Evolutionary conservation across 306 rosid genomes (phyloP).

Genomic region (Geum urbanum): DNA sequence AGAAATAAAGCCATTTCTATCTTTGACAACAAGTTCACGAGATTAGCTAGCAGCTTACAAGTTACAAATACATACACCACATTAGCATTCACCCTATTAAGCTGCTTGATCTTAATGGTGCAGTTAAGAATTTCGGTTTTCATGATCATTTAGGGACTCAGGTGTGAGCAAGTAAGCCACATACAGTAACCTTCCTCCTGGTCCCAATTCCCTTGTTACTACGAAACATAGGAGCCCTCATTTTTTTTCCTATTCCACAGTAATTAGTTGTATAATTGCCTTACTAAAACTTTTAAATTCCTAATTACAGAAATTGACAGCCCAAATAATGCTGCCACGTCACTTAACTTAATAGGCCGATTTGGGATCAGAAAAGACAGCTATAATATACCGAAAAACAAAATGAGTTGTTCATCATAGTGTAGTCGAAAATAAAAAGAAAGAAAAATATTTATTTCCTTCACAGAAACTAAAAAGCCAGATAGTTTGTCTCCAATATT

Average conservation of each 20-base stretch:
- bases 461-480: neutral
- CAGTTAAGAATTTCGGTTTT: neutral
- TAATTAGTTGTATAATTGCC: neutral
- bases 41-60: neutral
- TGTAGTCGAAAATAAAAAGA: neutral
- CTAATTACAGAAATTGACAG: neutral
- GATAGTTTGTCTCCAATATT: neutral
- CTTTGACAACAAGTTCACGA: neutral
- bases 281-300: neutral
- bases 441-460: neutral
- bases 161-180: too few relatives aligned
- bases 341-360: constrained; percentile 21
- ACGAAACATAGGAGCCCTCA: neutral
- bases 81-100: neutral
- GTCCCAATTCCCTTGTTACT: neutral
- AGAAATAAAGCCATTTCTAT: neutral
- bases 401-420: constrained; percentile 16
- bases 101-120: neutral
- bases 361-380: constrained; percentile 39
- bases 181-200: neutral
- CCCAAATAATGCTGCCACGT: constrained; percentile 35
- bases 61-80: neutral
- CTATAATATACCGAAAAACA: constrained; percentile 12
- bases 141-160: neutral
- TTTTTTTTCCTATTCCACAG: neutral